Evolutionary conservation across 495 filamentous ascomycete genomes (phyloP).

Genomic region (Podospora appendiculata): DNA sequence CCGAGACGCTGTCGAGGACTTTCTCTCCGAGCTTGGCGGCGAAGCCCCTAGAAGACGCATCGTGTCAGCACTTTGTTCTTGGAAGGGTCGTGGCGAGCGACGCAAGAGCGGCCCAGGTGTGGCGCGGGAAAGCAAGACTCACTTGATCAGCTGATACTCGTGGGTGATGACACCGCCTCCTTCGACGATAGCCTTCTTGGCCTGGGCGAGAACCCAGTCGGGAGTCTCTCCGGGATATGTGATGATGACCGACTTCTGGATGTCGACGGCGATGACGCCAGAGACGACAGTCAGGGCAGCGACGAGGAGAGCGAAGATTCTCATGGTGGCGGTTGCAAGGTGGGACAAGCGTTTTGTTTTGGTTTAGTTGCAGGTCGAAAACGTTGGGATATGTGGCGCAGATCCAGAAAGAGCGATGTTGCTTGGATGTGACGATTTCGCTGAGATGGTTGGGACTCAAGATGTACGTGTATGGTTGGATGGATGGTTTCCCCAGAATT

Average conservation of each 20-base stretch:
- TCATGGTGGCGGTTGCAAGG: conserved; percentile 43
- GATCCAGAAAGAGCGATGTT: not conserved
- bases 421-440: not conserved
- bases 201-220: conserved; percentile 55
- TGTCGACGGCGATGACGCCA: conserved; percentile 45
- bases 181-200: conserved; percentile 59
- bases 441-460: too few species aligned
- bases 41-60: conserved; percentile 52
- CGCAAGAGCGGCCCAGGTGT: not conserved
- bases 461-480: not conserved
- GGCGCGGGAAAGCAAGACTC: conserved; percentile 11
- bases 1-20: conserved; percentile 61
- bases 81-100: not conserved
- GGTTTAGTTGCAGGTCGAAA: too few species aligned
- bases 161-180: conserved; percentile 56
- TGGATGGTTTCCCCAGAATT: conserved; percentile 4
- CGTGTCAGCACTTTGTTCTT: not conserved
- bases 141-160: conserved; percentile 53
- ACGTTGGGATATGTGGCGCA: not conserved
- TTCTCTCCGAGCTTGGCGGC: conserved; percentile 62
- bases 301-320: conserved; percentile 43
- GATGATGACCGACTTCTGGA: conserved; percentile 67
- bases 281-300: conserved; percentile 45
- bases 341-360: not conserved
- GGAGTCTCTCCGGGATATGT: conserved; percentile 70